Evolutionary conservation across 2,329 filamentous ascomycete genomes (phyloP), one percentile per base, ranked within the genome.

Genomic region (Fusarium illudens): DNA sequence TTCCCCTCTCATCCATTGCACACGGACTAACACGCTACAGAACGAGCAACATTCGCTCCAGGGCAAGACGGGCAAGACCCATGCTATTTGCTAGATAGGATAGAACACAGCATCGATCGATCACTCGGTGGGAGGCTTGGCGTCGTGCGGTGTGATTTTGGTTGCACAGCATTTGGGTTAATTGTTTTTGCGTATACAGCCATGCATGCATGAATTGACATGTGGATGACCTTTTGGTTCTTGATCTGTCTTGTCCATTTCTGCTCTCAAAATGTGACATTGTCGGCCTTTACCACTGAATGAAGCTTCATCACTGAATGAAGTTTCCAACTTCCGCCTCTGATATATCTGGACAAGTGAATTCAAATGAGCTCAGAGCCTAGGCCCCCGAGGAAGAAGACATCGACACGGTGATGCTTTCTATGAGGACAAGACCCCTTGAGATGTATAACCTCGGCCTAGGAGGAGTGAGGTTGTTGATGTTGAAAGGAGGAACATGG

Each of bases 11-110:
- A 37, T 12, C 36, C 3, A 6, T 7, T 22, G 6, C 4, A 6
- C 1, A 5, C 1, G n/a, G 0, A 65, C 65, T 70, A 56, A 61
- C 49, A 19, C 0, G 0, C 1, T 54, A 66, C 79, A 90, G 80
- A 87, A 90, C 67, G 94, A 97, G 82, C 87, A 88, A 72, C 95
- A 98, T 80, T 95, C 91, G 60, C 82, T 98, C 71, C 93, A 97
- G 81, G 94, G 92, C 15, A 94, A 96, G 87, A 87, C 88, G 60
- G 94, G 93, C 58, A 97, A 97, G 87, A 95, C 93, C 2, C 94
- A 97, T 79, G 90, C 88, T 36, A 84, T 96, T 62, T 97, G 94
- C 81, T 97, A 87, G 72, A 55, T 20, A 15, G 34, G 25, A 62
- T 33, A 59, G 65, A 70, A 57, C 61, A 59, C 20, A 30, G 34